Conservation (phyloP, 139 green algal genomes). For the Diplosphaera chodatii region DNA sequence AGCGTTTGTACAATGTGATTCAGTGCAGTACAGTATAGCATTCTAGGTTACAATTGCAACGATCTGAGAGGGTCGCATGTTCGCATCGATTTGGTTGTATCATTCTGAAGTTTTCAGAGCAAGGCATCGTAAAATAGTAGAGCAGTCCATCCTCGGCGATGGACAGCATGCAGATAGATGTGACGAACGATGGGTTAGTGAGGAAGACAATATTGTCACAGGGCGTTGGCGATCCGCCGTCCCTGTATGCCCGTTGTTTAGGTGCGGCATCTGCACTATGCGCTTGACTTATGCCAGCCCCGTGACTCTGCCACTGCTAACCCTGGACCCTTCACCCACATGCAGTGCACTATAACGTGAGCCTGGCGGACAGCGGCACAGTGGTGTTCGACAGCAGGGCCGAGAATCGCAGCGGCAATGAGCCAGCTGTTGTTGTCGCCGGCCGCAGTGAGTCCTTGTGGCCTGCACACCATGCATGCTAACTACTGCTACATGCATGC, state of each 20-base stretch:
- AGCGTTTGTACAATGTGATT: too few species aligned
- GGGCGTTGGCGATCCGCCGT: conserved; percentile 29
- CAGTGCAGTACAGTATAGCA: too few species aligned
- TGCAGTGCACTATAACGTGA: conserved; percentile 65
- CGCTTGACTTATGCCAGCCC: not conserved
- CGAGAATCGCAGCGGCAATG: conserved; percentile 23
- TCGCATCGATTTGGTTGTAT: too few species aligned
- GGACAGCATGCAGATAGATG: not conserved
- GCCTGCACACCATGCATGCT: too few species aligned
- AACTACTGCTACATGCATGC: not conserved
- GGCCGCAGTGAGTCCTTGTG: conserved; percentile 50
- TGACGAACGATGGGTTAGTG: conserved; percentile 45
- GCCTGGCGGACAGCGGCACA: conserved; percentile 24
- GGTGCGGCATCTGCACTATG: conserved; percentile 16
- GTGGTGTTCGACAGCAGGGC: conserved; percentile 60
- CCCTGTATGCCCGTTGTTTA: conserved; percentile 51
- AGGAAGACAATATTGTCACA: conserved; percentile 32
- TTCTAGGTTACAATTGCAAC: too few species aligned
- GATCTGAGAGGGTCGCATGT: too few species aligned
- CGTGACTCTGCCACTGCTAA: too few species aligned
- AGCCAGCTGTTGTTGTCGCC: conserved; percentile 48
- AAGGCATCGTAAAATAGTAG: too few species aligned
- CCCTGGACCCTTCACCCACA: not conserved
- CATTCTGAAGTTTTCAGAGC: too few species aligned
- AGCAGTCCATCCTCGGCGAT: too few species aligned